Evolutionary conservation across 1,284 basidiomycete genomes (phyloP), one percentile per base, ranked within the genome.

Genomic region (Apiotrichum gracile): DNA sequence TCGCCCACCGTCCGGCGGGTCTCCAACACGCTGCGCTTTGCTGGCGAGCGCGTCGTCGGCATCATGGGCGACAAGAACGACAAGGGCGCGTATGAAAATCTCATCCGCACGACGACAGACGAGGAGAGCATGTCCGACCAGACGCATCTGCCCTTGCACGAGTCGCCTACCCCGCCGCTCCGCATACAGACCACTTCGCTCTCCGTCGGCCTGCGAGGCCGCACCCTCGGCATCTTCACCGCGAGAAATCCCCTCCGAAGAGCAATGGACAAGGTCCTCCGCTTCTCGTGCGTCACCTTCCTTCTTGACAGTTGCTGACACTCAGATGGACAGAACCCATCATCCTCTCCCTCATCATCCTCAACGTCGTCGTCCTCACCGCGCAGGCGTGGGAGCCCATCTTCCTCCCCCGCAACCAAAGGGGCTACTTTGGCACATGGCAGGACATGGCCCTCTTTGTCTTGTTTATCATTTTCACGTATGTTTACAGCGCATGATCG

Each of bases 391-490:
- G 78, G 58, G 61, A 73, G 55, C 56, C 77, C 68, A 61, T 82
- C 67, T 69, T 82, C 79, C 48, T 74, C 57, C 64, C 76, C 7
- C 76, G 79, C 14, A 50, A 72, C 62, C 55, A 65, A 29, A 72
- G 74, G 33, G 90, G 88, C 7, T 97, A 88, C 75, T 96, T 97
- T 74, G 84, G 86, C 54, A 65, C 75, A 14, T 94, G 92, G 90
- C 87, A 91, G 64, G 92, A 97, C 72, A 85, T 83, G 65, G 84
- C 81, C 21, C 77, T 97, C 19, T 88, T 97, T 68, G 81, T 67
- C 31, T 77, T 97, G 52, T 97, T 97, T 73, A 76, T 84, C 61
- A 64, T 90, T 60, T 97, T 92, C 79, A 93, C 91, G 84, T 88
- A 74, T 65, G 88, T 83, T 16, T 31, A 33, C 0, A 22, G 49